Evolutionary conservation across 2,329 filamentous ascomycete genomes (phyloP).

Genomic region (Colletotrichum nymphaeae): DNA sequence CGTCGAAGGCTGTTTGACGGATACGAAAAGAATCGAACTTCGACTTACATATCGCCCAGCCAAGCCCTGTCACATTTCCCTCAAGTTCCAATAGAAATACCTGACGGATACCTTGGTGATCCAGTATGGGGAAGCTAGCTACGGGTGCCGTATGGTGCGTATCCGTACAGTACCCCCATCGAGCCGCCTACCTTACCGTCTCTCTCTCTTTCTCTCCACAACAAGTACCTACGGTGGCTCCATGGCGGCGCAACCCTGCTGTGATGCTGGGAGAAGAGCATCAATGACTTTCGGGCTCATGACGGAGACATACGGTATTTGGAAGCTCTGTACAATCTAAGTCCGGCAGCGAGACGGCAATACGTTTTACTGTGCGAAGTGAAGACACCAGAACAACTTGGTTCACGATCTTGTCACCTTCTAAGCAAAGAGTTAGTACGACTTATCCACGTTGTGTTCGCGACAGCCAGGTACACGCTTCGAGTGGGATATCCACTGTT

Average conservation of each 20-base stretch:
- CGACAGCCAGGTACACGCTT: constrained; percentile 12
- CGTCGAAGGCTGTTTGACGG: background rate
- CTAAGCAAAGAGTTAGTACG: constrained; percentile 17
- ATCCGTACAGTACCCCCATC: constrained; percentile 24
- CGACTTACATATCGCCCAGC: constrained; percentile 12
- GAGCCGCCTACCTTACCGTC: constrained; percentile 5
- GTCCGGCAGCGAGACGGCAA: constrained; percentile 11
- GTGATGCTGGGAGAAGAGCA: background rate
- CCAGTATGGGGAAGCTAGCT: constrained; percentile 5
- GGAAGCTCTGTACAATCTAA: constrained; percentile 10
- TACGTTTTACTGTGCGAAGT: background rate
- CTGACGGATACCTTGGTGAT: constrained; percentile 1
- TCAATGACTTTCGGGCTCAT: constrained; percentile 9
- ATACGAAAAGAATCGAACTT: constrained; percentile 1
- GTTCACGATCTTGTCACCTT: constrained; percentile 14
- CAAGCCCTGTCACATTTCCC: constrained; percentile 18
- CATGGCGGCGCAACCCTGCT: constrained; percentile 17
- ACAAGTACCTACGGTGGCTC: constrained; percentile 18
- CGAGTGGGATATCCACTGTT: constrained; percentile 28
- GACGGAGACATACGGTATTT: constrained; percentile 11
- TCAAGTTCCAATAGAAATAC: background rate
- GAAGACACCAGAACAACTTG: constrained; percentile 1
- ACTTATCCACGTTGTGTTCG: constrained; percentile 20
- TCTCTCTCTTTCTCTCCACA: constrained; percentile 13
- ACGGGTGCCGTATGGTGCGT: constrained; percentile 16